Base-by-base conservation (phyloP, 805 yeast genomes). In the Blastobotrys muscicola region DNA sequence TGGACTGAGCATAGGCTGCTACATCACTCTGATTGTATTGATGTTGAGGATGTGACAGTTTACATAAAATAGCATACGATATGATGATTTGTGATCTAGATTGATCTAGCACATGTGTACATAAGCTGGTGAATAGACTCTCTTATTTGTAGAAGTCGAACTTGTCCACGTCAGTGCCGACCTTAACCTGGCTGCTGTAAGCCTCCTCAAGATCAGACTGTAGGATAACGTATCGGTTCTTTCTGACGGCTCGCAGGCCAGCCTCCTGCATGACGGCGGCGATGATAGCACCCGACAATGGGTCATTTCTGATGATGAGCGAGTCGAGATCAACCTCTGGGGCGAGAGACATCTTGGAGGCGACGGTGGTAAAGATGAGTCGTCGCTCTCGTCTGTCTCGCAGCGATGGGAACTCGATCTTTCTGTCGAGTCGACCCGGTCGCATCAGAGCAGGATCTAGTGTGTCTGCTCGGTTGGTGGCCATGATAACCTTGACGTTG, bases 241-340 rank as follows among this genome's bases (percentile, higher is more conserved):
- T 92, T 70, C 99, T 83, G 38, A 92, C 97, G 1, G 99, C 99
- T 55, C 98, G 79, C 54, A 92, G 75, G 53, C 99, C 99, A 26
- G 99, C 99, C 68, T 94, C 99, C 74, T 92, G 99, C 98, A 92
- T 92, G 54, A 92, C 90, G 12, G 98, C 98, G 11, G 99, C 97
- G 60, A 92, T 92, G 45, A 90, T 76, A 9, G 73, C 98, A 60
- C 99, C 99, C 32, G 96, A 85, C 46, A 94, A 71, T 34, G 98
- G 95, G 62, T 92, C 98, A 61, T 92, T 92, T 65, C 99, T 82
- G 56, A 87, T 78, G 54, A 92, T 90, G 55, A 92, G 75, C 15
- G 96, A 82, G 67, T 94, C 98, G 56, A 92, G 74, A 63, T 92
- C 99, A 42, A 79, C 95, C 67, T 92, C 99, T 20, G 99, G 99